Evolutionary conservation across 2,329 filamentous ascomycete genomes (phyloP).

Genomic region (Exophiala dermatitidis): DNA sequence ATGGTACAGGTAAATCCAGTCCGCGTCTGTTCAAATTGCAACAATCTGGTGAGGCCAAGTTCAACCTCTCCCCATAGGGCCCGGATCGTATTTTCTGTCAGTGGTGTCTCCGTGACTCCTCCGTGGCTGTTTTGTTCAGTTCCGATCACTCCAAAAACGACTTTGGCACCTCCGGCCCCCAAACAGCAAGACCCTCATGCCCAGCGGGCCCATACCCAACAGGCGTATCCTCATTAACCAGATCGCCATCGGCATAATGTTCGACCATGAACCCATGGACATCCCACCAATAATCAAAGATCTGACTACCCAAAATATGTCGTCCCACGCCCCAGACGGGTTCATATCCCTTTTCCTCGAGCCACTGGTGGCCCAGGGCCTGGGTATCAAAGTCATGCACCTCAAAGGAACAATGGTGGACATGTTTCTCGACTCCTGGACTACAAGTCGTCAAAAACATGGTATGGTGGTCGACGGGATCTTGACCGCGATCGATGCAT

Average conservation of each 20-base stretch:
- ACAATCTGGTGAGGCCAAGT: no score
- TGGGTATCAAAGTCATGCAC: constrained; percentile 67
- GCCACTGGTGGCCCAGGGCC: constrained; percentile 62
- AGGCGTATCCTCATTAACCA: constrained; percentile 30
- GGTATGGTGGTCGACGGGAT: constrained; percentile 46
- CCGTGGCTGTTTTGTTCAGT: neutral
- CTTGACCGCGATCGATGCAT: constrained; percentile 45
- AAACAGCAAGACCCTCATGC: constrained; percentile 32
- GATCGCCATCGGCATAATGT: constrained; percentile 65
- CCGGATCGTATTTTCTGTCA: no score
- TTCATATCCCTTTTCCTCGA: constrained; percentile 55
- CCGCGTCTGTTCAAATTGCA: no score
- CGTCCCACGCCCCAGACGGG: constrained; percentile 65
- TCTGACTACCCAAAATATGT: constrained; percentile 62
- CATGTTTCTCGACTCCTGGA: constrained; percentile 38
- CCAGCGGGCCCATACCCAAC: constrained; percentile 32
- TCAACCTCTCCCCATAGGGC: no score
- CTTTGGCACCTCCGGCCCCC: constrained; percentile 33
- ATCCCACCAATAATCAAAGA: constrained; percentile 56
- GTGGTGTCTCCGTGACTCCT: no score
- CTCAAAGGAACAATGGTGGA: constrained; percentile 64
- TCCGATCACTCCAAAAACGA: constrained; percentile 30
- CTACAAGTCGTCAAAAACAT: constrained; percentile 41
- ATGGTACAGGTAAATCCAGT: no score
- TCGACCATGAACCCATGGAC: constrained; percentile 54